phyloP scores from a whole-genome alignment of 257 asterid species.

The Rauvolfia tetraphylla region DNA sequence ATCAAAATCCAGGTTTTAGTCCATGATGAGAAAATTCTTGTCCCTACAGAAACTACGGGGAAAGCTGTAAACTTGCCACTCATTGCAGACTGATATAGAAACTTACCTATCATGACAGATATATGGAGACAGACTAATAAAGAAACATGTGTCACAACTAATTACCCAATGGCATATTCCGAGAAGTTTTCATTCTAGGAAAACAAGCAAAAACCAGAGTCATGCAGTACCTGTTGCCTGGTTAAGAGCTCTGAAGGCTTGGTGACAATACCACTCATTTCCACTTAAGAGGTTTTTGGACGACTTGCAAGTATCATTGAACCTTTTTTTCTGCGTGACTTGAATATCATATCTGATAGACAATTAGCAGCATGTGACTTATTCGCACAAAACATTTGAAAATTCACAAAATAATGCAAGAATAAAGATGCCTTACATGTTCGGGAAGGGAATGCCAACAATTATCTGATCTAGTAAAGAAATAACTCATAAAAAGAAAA shows the following conservation, averaged over 20 bases:
- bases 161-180: background rate
- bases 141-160: background rate
- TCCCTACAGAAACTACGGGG: background rate
- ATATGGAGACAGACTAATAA: background rate
- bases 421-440: conserved; percentile 53
- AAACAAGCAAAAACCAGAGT: background rate
- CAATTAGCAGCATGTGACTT: conserved; percentile 24
- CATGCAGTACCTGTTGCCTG: conserved; percentile 78
- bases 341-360: conserved; percentile 63
- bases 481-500: conserved; percentile 24
- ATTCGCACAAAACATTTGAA: conserved; percentile 14
- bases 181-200: background rate
- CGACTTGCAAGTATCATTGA: conserved; percentile 59
- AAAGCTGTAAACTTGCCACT: background rate
- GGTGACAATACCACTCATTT: conserved; percentile 94
- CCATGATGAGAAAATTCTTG: background rate
- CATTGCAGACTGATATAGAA: background rate
- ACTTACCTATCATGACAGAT: background rate
- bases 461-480: conserved; percentile 71
- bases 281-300: conserved; percentile 86
- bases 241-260: conserved; percentile 96
- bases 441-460: conserved; percentile 97
- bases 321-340: conserved; percentile 87
- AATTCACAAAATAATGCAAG: conserved; percentile 6
- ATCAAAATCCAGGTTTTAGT: background rate